Evolutionary conservation across 73 alveolate species (phyloP).

Genomic region (Diophrys appendiculata): DNA sequence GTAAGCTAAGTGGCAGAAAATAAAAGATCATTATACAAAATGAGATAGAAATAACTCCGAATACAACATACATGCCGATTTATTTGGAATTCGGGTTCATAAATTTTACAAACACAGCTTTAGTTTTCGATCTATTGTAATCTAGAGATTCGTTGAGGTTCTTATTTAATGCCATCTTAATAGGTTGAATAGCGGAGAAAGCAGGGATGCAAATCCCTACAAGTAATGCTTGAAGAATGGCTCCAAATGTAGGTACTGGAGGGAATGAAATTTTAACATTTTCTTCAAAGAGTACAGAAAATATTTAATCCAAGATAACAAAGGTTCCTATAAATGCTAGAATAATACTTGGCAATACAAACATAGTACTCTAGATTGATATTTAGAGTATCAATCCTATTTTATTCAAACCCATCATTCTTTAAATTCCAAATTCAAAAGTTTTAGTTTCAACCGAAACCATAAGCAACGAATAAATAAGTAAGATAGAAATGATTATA

Average conservation of each 20-base stretch:
- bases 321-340: constrained; percentile 63
- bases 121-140: constrained; percentile 56
- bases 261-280: constrained; percentile 57
- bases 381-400: constrained; percentile 59
- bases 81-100: constrained; percentile 2
- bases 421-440: constrained; percentile 67
- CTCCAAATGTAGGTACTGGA: constrained; percentile 59
- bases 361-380: constrained; percentile 53
- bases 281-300: constrained; percentile 27
- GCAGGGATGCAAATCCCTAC: constrained; percentile 75
- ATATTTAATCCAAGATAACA: constrained; percentile 43
- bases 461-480: constrained; percentile 70
- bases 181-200: constrained; percentile 67
- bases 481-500: constrained; percentile 65
- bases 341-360: constrained; percentile 77
- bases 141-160: constrained; percentile 75
- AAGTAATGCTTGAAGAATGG: constrained; percentile 46
- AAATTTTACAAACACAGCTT: constrained; percentile 53
- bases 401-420: constrained; percentile 76
- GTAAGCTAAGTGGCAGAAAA: constrained; percentile 89
- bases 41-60: constrained; percentile 85
- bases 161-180: constrained; percentile 50
- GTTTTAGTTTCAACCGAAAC: constrained; percentile 72
- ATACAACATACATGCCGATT: constrained; percentile 31
- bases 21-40: constrained; percentile 89